Evolutionary conservation across 257 asterid species (phyloP), one percentile per base, ranked within the genome.

Genomic region (Hygrophila difformis): DNA sequence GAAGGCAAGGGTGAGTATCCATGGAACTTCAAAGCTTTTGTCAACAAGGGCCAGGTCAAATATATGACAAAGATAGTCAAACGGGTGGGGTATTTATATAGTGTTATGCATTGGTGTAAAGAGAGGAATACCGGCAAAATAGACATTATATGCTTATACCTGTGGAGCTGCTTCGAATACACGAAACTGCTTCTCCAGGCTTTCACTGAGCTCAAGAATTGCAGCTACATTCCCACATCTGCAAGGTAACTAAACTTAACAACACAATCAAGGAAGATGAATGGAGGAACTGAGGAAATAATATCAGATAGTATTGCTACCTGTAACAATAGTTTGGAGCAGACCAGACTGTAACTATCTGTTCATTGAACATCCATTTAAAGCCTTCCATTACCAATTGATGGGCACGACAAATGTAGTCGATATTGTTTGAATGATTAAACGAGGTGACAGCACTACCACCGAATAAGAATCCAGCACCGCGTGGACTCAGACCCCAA

Each of bases 151-250:
- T 9, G 12, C 37, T 5, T 12, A 33, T 21, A 85, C 98, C 94
- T 78, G 87, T 4, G 98, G 94, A 61, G 96, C 96, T 14, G 98
- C 98, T 51, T 81, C 86, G 68, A 89, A 85, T 39, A 84, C 98
- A 20, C 82, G 84, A 50, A 89, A 85, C 62, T 68, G 51, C 78
- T 63, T 79, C 14, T 72, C 84, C 43, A 89, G 98, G 67, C 77
- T 79, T 62, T 80, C 98, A 46, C 78, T 77, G 47, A 89, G 75
- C 81, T 85, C 87, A 24, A 89, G 96, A 69, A 82, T 89, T 24
- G 96, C 98, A 62, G 98, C 96, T 21, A 89, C 87, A 62, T 85
- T 89, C 51, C 96, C 98, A 59, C 98, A 89, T 72, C 98, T 89
- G 71, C 62, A 63, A 52, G 45, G 49, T 46, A 50, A 20, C 49